Conservation (phyloP, 2,329 filamentous ascomycete species). For the Sporothrix brasiliensis region DNA sequence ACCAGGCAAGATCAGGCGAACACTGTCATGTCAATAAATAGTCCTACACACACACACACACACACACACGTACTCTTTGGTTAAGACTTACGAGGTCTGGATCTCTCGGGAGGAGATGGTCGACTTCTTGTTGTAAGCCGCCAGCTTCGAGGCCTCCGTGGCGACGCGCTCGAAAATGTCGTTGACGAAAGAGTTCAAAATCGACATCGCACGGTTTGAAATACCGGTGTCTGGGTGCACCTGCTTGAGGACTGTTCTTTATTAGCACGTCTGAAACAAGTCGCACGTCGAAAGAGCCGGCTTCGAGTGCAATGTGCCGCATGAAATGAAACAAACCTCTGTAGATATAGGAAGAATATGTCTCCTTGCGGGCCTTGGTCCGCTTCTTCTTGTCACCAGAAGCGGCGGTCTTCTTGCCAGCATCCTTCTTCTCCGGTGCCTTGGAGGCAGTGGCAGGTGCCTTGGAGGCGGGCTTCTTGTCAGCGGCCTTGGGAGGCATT, state of each 20-base stretch:
- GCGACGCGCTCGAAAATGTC: constrained; percentile 99
- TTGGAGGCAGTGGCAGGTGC: constrained; percentile 75
- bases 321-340: constrained; percentile 71
- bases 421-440: constrained; percentile 95
- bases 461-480: constrained; percentile 99
- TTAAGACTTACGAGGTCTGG: constrained; percentile 76
- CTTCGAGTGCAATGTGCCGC: neutral
- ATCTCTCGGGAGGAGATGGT: constrained; percentile 99
- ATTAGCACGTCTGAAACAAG: too few species aligned
- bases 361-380: constrained; percentile 99
- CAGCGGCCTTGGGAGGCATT: constrained; percentile 98
- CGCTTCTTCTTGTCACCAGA: constrained; percentile 99
- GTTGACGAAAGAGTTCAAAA: constrained; percentile 99
- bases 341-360: constrained; percentile 99
- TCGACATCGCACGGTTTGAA: constrained; percentile 99
- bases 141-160: constrained; percentile 97
- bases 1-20: constrained; percentile 95
- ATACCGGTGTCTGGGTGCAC: constrained; percentile 99
- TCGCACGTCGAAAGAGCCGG: too few species aligned
- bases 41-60: too few species aligned
- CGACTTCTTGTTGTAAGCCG: constrained; percentile 99
- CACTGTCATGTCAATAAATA: constrained; percentile 62
- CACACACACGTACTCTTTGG: neutral
- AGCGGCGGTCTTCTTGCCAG: constrained; percentile 98
- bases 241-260: constrained; percentile 87